phyloP scores from a whole-genome alignment of 169 alveolate species.

The Neospora caninum region DNA sequence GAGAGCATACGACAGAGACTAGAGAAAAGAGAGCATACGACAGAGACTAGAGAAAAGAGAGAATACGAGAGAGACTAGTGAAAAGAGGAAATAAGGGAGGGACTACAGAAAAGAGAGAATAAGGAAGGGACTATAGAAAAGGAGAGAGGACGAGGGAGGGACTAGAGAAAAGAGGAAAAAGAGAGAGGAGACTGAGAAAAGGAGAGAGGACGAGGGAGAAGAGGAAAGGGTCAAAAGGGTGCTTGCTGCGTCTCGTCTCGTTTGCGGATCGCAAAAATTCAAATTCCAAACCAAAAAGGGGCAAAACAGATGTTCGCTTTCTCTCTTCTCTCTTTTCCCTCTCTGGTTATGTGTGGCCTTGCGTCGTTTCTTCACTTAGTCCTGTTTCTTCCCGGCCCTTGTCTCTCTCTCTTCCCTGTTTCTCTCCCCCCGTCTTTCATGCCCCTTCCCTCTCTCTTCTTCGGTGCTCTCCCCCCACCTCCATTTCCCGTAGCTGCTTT shows the following conservation, averaged over 20 bases:
- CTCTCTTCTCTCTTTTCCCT: neutral
- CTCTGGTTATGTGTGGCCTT: neutral
- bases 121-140: no score
- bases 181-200: neutral
- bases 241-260: neutral
- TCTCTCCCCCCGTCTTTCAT: no score
- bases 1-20: no score
- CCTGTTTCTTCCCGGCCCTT: neutral
- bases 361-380: neutral
- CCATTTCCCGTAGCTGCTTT: no score
- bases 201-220: neutral
- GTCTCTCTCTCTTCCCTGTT: neutral
- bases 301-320: neutral
- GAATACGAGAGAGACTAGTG: no score
- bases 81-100: no score
- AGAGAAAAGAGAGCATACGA: no score
- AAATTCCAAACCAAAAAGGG: neutral
- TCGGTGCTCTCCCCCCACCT: no score
- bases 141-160: no score
- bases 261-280: neutral
- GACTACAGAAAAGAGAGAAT: no score
- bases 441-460: neutral
- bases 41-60: no score
- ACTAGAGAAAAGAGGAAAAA: no score
- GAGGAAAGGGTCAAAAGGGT: neutral